Evolutionary conservation across 2,329 filamentous ascomycete genomes (phyloP), one percentile per base, ranked within the genome.

Genomic region (Cladosporium halotolerans): DNA sequence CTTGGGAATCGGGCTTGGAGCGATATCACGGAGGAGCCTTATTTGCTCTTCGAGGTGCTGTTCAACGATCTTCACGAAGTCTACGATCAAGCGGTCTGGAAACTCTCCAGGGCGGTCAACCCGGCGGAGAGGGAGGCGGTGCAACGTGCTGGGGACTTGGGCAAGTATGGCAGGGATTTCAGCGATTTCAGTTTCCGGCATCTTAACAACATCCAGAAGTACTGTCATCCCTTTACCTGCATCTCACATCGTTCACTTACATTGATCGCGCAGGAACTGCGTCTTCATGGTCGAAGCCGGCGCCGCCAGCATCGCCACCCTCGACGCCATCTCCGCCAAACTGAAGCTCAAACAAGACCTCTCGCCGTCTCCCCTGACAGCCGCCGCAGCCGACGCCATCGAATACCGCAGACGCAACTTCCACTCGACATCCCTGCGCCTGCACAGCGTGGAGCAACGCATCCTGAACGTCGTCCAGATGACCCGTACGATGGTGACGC

Each of bases 161-260:
- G 33, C 16, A 16, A 51, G 18, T 14, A 39, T 39, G 36, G 36
- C 11, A 39, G 36, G n/a, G 36, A 39, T 14, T 39, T 39, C n/a
- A 39, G 36, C 16, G n/a, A 14, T 14, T 39, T 39, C 36, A 14
- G 13, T 9, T 51, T 51, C 18, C 48, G 42, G 18, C 42, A 34
- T n/a, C n/a, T 72, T 2, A 69, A 73, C 58, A 70, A 68, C 41
- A 62, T 72, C n/a, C 65, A 70, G 7, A 72, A 72, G 48, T 51
- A 51, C 16, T 10, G 10, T 23, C 19, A 10, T 3, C 16, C 16
- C 9, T 23, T 14, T 9, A 5, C 23, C 11, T 9, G 10, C 9
- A 14, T 23, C 13, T 10, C 10, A 11, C 11, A 41, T 28, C 23
- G 23, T 34, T 2, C 11, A 13, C 7, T 38, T 23, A 16, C 3